Percentiles rank a stretch among this genome's conserved stretches.
Evolutionary conservation across 202 grass and related monocot species (phyloP).

Genomic region (Zoysia matrella): DNA sequence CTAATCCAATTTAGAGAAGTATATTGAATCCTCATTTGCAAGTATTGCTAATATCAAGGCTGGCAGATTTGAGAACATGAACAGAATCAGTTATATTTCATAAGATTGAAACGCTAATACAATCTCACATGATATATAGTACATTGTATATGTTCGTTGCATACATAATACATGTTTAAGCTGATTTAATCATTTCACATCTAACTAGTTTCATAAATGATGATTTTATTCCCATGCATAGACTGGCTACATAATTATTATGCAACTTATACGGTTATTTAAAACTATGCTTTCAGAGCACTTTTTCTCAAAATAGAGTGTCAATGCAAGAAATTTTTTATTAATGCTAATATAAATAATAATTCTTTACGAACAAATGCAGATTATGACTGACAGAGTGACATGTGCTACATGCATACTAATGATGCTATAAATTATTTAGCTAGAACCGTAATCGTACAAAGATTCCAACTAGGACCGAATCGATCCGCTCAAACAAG

Average conservation of each 20-base stretch:
- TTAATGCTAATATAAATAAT: background rate
- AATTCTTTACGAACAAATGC: background rate
- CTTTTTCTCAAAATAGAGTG: background rate
- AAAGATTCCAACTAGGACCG: background rate
- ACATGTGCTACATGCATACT: background rate
- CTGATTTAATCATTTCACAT: background rate
- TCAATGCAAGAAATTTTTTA: background rate
- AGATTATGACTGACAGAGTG: background rate
- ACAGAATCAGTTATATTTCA: background rate
- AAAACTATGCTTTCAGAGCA: background rate
- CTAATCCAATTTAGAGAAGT: background rate
- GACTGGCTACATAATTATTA: background rate
- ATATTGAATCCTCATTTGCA: background rate
- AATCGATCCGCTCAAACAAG: background rate
- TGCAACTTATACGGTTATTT: background rate
- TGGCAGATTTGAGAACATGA: background rate
- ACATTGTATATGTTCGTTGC: background rate
- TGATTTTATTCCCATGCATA: background rate
- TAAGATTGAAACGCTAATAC: background rate
- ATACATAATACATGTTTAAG: background rate
- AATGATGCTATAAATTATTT: background rate
- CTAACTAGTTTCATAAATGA: background rate
- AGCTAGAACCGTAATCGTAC: background rate
- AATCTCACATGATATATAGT: background rate
- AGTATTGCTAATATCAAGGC: background rate